A percentile compares a stretch with the other conserved stretches of the same genome.
Conservation (phyloP, 2,329 filamentous ascomycete species). For the Colletotrichum abscissum region DNA sequence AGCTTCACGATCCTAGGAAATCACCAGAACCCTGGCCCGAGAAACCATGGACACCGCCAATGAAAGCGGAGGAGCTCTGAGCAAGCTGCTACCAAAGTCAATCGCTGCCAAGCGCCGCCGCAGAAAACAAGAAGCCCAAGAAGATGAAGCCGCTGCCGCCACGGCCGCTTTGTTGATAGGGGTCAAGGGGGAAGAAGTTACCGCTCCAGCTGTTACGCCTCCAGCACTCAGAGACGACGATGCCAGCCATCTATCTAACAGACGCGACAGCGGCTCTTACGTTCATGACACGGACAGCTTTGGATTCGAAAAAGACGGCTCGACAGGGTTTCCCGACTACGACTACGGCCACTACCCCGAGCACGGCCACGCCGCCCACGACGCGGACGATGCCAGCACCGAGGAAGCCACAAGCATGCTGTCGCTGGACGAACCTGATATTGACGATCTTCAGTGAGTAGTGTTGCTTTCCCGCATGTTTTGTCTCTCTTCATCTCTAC, state of each 20-base stretch:
- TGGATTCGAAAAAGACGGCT: conserved; percentile 11
- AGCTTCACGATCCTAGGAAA: not conserved
- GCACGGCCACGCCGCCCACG: not conserved
- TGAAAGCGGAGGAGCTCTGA: conserved; percentile 43
- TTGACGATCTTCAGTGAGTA: conserved; percentile 7
- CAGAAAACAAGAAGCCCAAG: conserved; percentile 56
- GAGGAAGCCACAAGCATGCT: conserved; percentile 15
- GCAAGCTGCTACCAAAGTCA: conserved; percentile 65
- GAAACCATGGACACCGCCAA: conserved; percentile 15
- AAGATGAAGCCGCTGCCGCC: conserved; percentile 42
- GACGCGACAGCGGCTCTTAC: conserved; percentile 49
- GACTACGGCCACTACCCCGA: conserved; percentile 13
- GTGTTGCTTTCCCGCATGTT: not conserved
- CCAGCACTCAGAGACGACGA: conserved; percentile 41
- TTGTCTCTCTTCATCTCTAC: not conserved
- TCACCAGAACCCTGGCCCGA: not conserved
- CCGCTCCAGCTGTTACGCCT: conserved; percentile 21
- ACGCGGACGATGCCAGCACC: conserved; percentile 17
- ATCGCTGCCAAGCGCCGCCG: conserved; percentile 61
- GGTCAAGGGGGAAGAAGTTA: conserved; percentile 31
- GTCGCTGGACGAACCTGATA: conserved; percentile 14
- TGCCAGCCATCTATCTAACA: conserved; percentile 48
- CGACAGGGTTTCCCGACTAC: conserved; percentile 30
- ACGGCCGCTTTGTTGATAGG: conserved; percentile 37
- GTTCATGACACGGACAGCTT: conserved; percentile 43